Base-by-base conservation (phyloP, 345 rosid species). In the Viola odorata region DNA sequence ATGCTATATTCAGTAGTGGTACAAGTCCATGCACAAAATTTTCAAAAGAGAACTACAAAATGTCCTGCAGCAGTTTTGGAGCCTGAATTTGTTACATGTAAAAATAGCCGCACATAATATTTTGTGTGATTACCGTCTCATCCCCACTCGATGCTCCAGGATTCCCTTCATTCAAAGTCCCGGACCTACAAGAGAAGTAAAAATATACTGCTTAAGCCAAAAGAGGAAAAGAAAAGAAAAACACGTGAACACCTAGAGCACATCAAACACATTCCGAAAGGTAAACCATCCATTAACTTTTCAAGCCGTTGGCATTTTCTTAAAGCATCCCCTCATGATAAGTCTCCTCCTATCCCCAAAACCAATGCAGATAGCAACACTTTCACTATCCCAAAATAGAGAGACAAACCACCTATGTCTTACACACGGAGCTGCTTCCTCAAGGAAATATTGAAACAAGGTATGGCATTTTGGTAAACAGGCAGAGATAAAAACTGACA, bases 111-210 rank as follows among this genome's bases (percentile, higher is more conserved):
- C 50, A 60, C 58, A 62, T 51, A 62, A 64, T 39, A 69, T 53
- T 55, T 61, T 37, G 44, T 52, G 61, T 66, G 75, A 80, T 69
- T 80, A 94, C 99, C 6, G 97, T 90, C 66, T 86, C 99, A 81
- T 90, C 99, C 60, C 99, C 99, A 74, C 92, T 88, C 60, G 91
- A 57, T 62, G 72, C 77, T 73, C 95, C 99, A 66, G 95, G 88
- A 65, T 86, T 88, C 71, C 99, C 99, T 69, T 94, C 95, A 62
- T 86, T 89, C 64, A 70, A 69, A 76, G 77, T 88, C 49, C 99
- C 99, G 41, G 99, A 91, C 83, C 98, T 92, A 73, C 64, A 80
- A 55, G 66, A 78, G 63, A 53, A 45, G 55, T 65, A 73, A 23
- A 58, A 62, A 45, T 44, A 32, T 36, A 49, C 37, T 48, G 50